phyloP scores from a whole-genome alignment of 1,139 yeast genomes.

The Kurtzmaniella natalensis region DNA sequence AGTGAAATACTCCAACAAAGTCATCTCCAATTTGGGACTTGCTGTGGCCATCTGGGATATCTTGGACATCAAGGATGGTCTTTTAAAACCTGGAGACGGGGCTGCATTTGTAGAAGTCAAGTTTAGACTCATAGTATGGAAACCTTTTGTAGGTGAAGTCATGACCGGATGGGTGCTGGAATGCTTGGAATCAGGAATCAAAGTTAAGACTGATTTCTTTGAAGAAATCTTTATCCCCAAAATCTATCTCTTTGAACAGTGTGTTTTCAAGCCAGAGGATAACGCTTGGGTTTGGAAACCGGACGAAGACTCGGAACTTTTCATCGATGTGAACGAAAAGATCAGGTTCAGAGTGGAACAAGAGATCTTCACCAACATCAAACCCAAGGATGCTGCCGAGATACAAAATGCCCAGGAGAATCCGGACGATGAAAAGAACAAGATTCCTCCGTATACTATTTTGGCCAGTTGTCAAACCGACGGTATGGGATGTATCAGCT shows the following conservation, averaged over 20 bases:
- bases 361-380: constrained; percentile 77
- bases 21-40: constrained; percentile 78
- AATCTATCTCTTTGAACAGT: constrained; percentile 72
- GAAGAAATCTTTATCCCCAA: constrained; percentile 90
- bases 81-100: constrained; percentile 94
- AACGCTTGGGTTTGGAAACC: constrained; percentile 95
- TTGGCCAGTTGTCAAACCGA: constrained; percentile 92
- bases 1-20: constrained; percentile 77
- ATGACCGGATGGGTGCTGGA: constrained; percentile 90
- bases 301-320: constrained; percentile 69
- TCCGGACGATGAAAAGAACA: constrained; percentile 29
- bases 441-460: constrained; percentile 72
- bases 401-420: constrained; percentile 22
- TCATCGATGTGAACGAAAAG: constrained; percentile 84
- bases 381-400: constrained; percentile 54
- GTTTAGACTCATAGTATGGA: constrained; percentile 77
- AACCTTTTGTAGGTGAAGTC: constrained; percentile 94
- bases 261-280: constrained; percentile 66
- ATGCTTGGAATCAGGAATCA: constrained; percentile 82
- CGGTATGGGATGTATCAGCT: constrained; percentile 92
- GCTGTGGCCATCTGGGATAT: constrained; percentile 84
- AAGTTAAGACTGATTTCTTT: constrained; percentile 79
- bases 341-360: constrained; percentile 88
- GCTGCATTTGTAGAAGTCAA: constrained; percentile 73
- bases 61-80: constrained; percentile 75